A percentile compares a stretch with the other conserved stretches of the same genome.
Conservation (phyloP, 805 yeast genomes). For the Lachancea fermentati region DNA sequence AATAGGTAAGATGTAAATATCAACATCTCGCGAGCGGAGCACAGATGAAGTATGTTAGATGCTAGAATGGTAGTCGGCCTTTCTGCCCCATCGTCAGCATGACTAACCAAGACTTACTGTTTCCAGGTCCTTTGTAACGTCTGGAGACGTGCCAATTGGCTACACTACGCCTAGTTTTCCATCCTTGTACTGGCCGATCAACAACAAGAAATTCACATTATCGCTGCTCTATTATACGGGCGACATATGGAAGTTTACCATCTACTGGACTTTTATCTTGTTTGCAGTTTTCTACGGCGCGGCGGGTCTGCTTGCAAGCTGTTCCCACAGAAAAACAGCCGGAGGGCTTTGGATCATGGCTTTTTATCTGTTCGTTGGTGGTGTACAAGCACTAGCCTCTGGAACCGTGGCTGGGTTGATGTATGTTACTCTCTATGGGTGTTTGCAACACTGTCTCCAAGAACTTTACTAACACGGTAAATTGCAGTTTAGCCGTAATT, state of each 20-base stretch:
- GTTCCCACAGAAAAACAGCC: conserved; percentile 40
- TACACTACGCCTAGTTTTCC: conserved; percentile 79
- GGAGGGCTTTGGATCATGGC: conserved; percentile 40
- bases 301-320: conserved; percentile 59
- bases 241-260: conserved; percentile 81
- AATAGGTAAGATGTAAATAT: background rate
- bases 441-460: background rate
- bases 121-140: conserved; percentile 36
- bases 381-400: conserved; percentile 56
- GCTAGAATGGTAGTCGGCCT: too few relatives aligned
- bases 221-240: conserved; percentile 60
- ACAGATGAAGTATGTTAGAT: conserved; percentile 6
- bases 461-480: conserved; percentile 1
- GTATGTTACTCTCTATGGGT: conserved; percentile 15
- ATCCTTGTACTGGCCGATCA: conserved; percentile 66
- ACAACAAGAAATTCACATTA: conserved; percentile 31
- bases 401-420: conserved; percentile 79
- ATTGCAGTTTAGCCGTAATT: conserved; percentile 50
- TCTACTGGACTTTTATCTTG: conserved; percentile 73
- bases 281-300: conserved; percentile 55
- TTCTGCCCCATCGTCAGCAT: too few relatives aligned
- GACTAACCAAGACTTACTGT: background rate
- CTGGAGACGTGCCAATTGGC: conserved; percentile 67
- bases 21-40: background rate
- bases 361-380: conserved; percentile 48